A percentile compares a stretch with the other conserved stretches of the same genome.
Conservation (phyloP, 2,329 filamentous ascomycete genomes). For the Cytospora chrysosperma region DNA sequence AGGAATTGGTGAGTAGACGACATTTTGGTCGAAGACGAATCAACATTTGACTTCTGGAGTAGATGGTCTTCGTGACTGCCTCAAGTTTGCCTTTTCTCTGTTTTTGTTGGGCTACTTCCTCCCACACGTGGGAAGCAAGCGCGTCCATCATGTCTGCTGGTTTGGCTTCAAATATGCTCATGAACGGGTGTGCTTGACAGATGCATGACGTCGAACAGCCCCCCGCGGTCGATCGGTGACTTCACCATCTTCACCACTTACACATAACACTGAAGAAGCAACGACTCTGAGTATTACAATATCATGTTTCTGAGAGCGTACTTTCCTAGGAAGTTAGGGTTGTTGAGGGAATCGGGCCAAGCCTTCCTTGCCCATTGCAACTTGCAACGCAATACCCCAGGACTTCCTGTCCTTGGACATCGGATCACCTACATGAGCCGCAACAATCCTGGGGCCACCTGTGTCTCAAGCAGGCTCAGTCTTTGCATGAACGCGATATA, state of each 20-base stretch:
- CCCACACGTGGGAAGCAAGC: neutral
- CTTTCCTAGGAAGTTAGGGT: too few species aligned
- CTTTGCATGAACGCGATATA: too few species aligned
- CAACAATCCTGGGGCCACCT: too few species aligned
- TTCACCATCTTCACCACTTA: conserved; percentile 10
- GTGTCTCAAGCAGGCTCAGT: too few species aligned
- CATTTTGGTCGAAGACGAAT: neutral
- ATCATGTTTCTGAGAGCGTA: too few species aligned
- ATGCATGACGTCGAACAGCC: conserved; percentile 9
- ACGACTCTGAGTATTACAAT: neutral
- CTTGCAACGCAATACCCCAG: too few species aligned
- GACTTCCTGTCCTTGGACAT: too few species aligned
- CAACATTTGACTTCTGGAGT: neutral
- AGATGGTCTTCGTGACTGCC: neutral
- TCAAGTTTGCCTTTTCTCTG: neutral
- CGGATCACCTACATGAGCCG: too few species aligned
- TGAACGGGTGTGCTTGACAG: neutral
- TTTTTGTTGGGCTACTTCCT: neutral
- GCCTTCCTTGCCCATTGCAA: too few species aligned
- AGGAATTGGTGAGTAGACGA: neutral
- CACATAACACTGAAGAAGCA: neutral
- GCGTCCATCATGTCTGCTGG: neutral
- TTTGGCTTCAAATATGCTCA: neutral
- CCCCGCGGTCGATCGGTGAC: conserved; percentile 1
- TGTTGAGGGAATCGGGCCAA: too few species aligned